Conservation (phyloP, 768 basidiomycete species). For the Mycena epipterygia region DNA sequence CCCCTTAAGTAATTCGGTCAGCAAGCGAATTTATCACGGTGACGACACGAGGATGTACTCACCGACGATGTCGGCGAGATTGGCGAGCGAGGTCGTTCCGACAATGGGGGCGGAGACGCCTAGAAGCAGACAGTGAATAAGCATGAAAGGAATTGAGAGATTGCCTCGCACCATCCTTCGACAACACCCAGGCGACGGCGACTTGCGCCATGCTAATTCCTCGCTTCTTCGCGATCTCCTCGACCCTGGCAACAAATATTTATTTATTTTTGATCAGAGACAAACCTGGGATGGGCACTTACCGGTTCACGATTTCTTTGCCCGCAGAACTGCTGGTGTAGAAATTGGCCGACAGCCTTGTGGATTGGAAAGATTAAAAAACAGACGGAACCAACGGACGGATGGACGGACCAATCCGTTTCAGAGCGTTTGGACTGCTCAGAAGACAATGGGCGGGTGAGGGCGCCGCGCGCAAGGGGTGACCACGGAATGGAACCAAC, state of each 20-base stretch:
- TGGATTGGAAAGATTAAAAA: neutral
- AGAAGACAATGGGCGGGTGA: neutral
- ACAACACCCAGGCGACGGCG: neutral
- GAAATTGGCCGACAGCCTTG: neutral
- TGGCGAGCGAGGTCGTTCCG: slow-evolving; percentile 3
- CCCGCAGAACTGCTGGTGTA: neutral
- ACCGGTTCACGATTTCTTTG: neutral
- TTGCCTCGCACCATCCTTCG: neutral
- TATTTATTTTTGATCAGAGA: neutral
- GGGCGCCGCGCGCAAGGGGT: slow-evolving; percentile 7
- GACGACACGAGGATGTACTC: neutral
- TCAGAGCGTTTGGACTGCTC: neutral
- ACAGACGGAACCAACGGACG: neutral
- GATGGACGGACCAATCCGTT: neutral
- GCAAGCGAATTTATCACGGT: neutral
- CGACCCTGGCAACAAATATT: neutral
- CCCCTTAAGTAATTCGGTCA: neutral
- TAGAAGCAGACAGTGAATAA: neutral
- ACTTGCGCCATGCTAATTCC: neutral
- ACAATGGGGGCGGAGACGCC: neutral
- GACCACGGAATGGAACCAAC: slow-evolving; percentile 13
- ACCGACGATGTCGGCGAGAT: neutral
- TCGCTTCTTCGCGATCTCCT: neutral
- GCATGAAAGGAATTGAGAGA: neutral
- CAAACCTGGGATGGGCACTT: neutral